These are phyloP conservation scores for Calonectria pteridis DNA, from an alignment of 2,329 filamentous ascomycete genomes.

Conservation along the genomic window DNA sequence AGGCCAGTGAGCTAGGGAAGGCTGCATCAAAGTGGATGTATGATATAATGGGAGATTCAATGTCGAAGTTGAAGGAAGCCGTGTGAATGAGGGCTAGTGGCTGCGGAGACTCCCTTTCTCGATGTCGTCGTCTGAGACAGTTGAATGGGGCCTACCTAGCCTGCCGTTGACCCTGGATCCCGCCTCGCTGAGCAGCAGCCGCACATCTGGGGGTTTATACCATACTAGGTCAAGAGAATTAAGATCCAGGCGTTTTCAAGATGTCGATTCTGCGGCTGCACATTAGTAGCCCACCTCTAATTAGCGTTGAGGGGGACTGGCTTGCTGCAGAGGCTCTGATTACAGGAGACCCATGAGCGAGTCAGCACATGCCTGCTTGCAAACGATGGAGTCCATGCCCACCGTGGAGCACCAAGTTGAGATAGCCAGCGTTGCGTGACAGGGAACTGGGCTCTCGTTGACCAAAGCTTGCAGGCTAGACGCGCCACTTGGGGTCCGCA, in stretches of 20 bases:
- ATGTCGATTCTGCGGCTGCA: constrained; percentile 25
- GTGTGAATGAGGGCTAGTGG: constrained; percentile 4
- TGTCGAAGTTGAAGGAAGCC: constrained; percentile 3
- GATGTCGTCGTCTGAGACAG: constrained; percentile 1
- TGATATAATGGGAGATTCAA: constrained; percentile 23
- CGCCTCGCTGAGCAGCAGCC: constrained; percentile 1
- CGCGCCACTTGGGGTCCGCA: constrained; percentile 13
- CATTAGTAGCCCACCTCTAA: constrained; percentile 20
- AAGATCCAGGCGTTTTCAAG: constrained; percentile 23
- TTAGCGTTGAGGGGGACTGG: constrained; percentile 27
- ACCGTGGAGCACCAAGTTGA: constrained; percentile 32
- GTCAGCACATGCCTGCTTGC: constrained; percentile 36
- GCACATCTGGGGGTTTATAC: constrained; percentile 5
- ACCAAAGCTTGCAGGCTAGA: constrained; percentile 31
- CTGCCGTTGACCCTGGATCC: constrained; percentile 8
- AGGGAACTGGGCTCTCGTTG: constrained; percentile 35
- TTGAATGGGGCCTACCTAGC: constrained; percentile 2
- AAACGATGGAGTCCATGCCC: constrained; percentile 21
- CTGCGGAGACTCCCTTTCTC: constrained; percentile 4
- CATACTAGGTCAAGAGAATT: constrained; percentile 7
- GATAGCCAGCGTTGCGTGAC: constrained; percentile 37
- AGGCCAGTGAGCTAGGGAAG: constrained; percentile 31
- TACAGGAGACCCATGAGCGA: constrained; percentile 32
- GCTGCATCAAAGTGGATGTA: constrained; percentile 39
- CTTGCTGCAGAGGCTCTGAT: constrained; percentile 28